A percentile compares a stretch with the other conserved stretches of the same genome.
phyloP scores from a whole-genome alignment of 768 basidiomycete genomes.

The Neoboletus brunneissimus region DNA sequence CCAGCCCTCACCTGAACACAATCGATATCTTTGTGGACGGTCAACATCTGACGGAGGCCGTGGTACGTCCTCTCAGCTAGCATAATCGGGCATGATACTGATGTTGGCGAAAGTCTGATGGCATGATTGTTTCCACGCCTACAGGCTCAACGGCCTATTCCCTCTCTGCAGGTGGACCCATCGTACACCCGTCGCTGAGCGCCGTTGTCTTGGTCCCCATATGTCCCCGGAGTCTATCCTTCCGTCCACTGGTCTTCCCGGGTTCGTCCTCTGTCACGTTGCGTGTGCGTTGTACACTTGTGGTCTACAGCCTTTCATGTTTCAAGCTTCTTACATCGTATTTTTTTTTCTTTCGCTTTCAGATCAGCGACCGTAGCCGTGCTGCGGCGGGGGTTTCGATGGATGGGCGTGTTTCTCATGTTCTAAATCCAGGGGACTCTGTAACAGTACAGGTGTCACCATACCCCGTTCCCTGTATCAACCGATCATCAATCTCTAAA shows the following conservation, averaged over 20 bases:
- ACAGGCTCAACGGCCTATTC: constrained; percentile 98
- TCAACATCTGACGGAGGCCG: constrained; percentile 92
- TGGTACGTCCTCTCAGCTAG: constrained; percentile 52
- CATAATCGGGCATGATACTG: constrained; percentile 12
- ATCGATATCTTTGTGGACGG: constrained; percentile 94
- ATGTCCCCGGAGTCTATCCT: constrained; percentile 88
- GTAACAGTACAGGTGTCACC: constrained; percentile 83
- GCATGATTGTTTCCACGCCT: constrained; percentile 91
- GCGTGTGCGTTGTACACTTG: constrained; percentile 46
- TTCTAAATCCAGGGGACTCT: constrained; percentile 80
- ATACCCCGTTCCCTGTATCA: constrained; percentile 92
- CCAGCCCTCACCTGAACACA: constrained; percentile 87
- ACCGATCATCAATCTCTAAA: constrained; percentile 73
- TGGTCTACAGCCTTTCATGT: not conserved
- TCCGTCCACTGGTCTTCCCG: constrained; percentile 89
- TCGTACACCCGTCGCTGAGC: constrained; percentile 89
- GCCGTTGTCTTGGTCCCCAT: constrained; percentile 94
- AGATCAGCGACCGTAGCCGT: constrained; percentile 85
- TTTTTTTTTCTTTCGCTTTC: not conserved
- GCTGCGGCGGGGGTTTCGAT: constrained; percentile 88
- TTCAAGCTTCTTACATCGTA: constrained; percentile 1
- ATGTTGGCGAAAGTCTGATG: constrained; percentile 66
- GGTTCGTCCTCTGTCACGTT: constrained; percentile 73
- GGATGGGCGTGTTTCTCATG: constrained; percentile 85
- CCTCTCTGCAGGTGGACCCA: constrained; percentile 91